A percentile compares a stretch with the other conserved stretches of the same genome.
Evolutionary conservation across 768 basidiomycete genomes (phyloP).

Genomic region (Leucocoprinus sp.): DNA sequence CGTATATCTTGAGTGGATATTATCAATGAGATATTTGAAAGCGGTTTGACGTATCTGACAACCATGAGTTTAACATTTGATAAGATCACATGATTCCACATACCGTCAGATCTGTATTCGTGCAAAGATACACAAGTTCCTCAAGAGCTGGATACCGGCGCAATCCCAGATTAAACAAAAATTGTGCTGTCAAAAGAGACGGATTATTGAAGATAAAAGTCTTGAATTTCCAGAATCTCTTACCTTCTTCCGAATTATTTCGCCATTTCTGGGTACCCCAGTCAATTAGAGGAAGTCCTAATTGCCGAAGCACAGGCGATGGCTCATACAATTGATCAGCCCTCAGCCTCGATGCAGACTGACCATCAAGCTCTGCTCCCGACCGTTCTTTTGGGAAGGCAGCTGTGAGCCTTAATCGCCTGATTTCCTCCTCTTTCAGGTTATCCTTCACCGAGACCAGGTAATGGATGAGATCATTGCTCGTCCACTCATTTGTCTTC

Average conservation of each 20-base stretch:
- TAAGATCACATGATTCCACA: background rate
- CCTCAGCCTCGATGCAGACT: conserved; percentile 41
- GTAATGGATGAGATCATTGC: conserved; percentile 79
- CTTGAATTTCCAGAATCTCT: conserved; percentile 9
- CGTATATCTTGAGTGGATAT: conserved; percentile 51
- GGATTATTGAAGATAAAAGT: conserved; percentile 1
- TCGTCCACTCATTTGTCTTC: conserved; percentile 85
- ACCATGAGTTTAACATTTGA: background rate
- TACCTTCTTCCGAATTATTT: conserved; percentile 79
- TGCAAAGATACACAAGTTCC: conserved; percentile 60
- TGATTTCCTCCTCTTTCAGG: conserved; percentile 35
- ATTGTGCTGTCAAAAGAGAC: conserved; percentile 47
- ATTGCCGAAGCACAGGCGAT: conserved; percentile 52
- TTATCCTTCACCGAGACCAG: conserved; percentile 71
- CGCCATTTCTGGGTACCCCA: conserved; percentile 88
- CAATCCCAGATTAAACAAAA: conserved; percentile 67
- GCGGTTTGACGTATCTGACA: conserved; percentile 44
- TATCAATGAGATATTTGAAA: conserved; percentile 76
- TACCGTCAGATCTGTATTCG: conserved; percentile 39
- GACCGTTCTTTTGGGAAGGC: conserved; percentile 64
- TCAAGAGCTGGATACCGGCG: conserved; percentile 61
- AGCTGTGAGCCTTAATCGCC: conserved; percentile 55
- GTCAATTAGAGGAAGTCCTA: conserved; percentile 77
- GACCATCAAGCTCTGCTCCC: conserved; percentile 12
- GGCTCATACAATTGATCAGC: conserved; percentile 87